A percentile compares a stretch with the other conserved stretches of the same genome.
Conservation (phyloP, 108 stramenopile genomes). For the Skeletonema grethae region DNA sequence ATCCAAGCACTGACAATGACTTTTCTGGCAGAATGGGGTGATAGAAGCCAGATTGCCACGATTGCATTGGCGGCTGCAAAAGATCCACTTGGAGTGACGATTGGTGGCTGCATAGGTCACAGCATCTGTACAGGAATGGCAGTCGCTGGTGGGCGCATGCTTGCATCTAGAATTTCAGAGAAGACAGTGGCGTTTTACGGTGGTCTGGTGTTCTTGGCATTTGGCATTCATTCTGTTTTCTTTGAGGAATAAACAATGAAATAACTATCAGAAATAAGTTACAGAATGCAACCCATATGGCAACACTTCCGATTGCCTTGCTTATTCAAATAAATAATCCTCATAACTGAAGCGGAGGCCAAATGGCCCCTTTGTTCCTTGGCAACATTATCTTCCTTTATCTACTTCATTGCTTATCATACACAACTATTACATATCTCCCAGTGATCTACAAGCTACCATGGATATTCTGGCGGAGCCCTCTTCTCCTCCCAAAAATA, state of each 20-base stretch:
- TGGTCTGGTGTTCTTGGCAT: conserved; percentile 92
- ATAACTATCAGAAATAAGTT: neutral
- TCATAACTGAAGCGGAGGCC: too few relatives aligned
- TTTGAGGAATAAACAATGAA: conserved; percentile 59
- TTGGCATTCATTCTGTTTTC: conserved; percentile 92
- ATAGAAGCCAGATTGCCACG: conserved; percentile 99
- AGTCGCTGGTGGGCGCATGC: conserved; percentile 97
- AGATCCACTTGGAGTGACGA: conserved; percentile 94
- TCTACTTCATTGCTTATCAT: too few relatives aligned
- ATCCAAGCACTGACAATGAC: conserved; percentile 93
- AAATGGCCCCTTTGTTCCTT: too few relatives aligned
- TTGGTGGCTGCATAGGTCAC: conserved; percentile 97
- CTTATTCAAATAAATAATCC: too few relatives aligned
- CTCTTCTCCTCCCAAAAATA: too few relatives aligned
- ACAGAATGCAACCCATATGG: too few relatives aligned
- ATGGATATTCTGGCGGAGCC: too few relatives aligned
- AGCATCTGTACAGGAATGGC: conserved; percentile 96
- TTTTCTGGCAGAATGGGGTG: conserved; percentile 99
- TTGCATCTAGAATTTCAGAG: conserved; percentile 95
- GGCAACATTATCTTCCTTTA: too few relatives aligned
- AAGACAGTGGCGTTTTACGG: conserved; percentile 91
- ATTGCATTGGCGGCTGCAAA: conserved; percentile 97
- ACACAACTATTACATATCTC: too few relatives aligned
- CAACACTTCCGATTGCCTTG: too few relatives aligned
- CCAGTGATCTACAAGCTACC: too few relatives aligned